phyloP scores from a whole-genome alignment of 306 rosid species.

The Notholithocarpus densiflorus region DNA sequence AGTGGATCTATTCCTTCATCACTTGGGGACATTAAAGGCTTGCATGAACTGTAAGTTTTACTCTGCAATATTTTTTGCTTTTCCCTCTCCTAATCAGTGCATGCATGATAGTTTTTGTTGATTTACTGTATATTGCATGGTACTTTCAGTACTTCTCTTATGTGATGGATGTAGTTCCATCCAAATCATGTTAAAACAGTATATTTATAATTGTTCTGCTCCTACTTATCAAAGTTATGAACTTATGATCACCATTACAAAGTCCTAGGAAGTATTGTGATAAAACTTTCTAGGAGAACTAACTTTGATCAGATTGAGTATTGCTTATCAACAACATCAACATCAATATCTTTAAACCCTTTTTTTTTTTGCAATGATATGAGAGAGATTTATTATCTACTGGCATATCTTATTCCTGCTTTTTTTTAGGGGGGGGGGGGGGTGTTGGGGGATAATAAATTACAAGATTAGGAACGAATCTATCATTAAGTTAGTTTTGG shows the following conservation, averaged over 20 bases:
- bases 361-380: background rate
- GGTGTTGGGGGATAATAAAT: background rate
- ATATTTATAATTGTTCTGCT: background rate
- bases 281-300: background rate
- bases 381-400: background rate
- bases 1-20: constrained; percentile 78
- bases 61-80: constrained; percentile 6
- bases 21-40: constrained; percentile 53
- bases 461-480: background rate
- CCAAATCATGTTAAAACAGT: background rate
- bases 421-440: background rate
- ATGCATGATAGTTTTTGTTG: background rate
- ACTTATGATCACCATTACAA: background rate
- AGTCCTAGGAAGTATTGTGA: background rate
- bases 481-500: constrained; percentile 7
- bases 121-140: background rate
- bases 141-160: background rate
- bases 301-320: background rate
- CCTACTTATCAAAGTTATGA: background rate
- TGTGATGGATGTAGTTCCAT: background rate
- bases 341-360: too few relatives aligned
- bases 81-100: constrained; percentile 2
- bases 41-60: constrained; percentile 74
- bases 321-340: too few relatives aligned
- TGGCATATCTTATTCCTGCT: background rate